Percentiles rank a stretch among this genome's conserved stretches.
Evolutionary conservation across 495 filamentous ascomycete species (phyloP).

Genomic region (Penicillium roqueforti): DNA sequence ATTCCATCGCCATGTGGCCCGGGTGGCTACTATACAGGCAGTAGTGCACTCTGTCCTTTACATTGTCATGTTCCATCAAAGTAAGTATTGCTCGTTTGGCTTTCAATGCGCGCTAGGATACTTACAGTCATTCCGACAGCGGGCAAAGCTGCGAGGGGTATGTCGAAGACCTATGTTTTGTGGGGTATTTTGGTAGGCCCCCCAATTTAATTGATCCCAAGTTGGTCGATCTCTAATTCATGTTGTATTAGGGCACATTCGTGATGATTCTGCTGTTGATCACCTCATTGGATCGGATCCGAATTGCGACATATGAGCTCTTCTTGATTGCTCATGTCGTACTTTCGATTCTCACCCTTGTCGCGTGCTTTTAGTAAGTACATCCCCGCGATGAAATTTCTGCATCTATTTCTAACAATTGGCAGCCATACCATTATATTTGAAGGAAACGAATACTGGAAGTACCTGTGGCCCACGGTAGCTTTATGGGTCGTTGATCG

Average conservation of each 20-base stretch:
- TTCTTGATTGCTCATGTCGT: conserved; percentile 53
- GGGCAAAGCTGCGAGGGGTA: conserved; percentile 27
- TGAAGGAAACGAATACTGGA: conserved; percentile 44
- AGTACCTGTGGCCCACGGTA: conserved; percentile 50
- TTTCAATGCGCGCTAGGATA: neutral
- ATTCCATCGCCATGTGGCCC: conserved; percentile 55
- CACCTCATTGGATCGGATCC: conserved; percentile 45
- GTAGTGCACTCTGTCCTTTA: conserved; percentile 42
- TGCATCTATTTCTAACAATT: conserved; percentile 2
- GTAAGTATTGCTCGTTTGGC: conserved; percentile 17
- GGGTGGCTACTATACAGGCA: conserved; percentile 50
- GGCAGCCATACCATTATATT: conserved; percentile 48
- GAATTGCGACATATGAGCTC: conserved; percentile 48
- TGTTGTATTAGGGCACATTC: conserved; percentile 37
- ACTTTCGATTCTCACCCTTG: conserved; percentile 45
- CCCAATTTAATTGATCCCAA: neutral
- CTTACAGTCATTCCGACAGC: conserved; percentile 16
- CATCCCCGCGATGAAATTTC: neutral
- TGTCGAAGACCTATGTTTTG: conserved; percentile 32
- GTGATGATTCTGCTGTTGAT: conserved; percentile 45
- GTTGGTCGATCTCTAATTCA: neutral
- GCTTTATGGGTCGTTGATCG: conserved; percentile 52
- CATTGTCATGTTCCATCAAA: conserved; percentile 26
- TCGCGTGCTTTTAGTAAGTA: conserved; percentile 53
- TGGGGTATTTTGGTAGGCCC: conserved; percentile 36